Base-by-base conservation (phyloP, 1,284 basidiomycete genomes). In the Thelephora terrestris region DNA sequence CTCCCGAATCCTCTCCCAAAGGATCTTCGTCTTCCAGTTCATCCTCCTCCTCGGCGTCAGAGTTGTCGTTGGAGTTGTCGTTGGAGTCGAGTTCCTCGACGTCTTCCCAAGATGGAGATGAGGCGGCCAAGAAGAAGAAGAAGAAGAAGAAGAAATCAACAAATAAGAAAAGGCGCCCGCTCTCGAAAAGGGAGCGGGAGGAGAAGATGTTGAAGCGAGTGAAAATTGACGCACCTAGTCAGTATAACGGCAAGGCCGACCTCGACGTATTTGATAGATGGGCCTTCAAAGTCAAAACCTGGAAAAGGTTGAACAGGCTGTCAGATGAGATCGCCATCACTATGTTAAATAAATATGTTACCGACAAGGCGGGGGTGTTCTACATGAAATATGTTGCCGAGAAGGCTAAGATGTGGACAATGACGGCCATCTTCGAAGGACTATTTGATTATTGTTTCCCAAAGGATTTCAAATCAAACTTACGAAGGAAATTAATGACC, bases 371-470 rank as follows among this genome's bases (percentile, higher is more conserved):
- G n/a, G n/a, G n/a, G n/a, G n/a, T n/a, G n/a, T n/a, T n/a, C n/a
- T n/a, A n/a, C n/a, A n/a, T n/a, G n/a, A n/a, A n/a, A n/a, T n/a
- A n/a, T 32, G n/a, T 58, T 47, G 17, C 48, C 1, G 54, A 43
- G 1, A 47, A 55, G 4, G 47, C 56, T 1, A 27, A 43, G 12
- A 36, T 10, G 34, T 58, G 52, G 52, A 50, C 43, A 2, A 34
- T 57, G 17, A 46, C 49, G 12, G n/a, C 16, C 14, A 38, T 58
- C 6, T 58, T 52, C 24, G 51, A 55, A 32, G 54, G 48, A 2
- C 18, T 57, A 7, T 58, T 57, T 38, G 44, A 55, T 18, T 57
- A 58, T 20, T 58, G 57, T 43, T 58, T 58, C 47, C 57, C 52
- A 5, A 21, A 45, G 2, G 57, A 58, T 36, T 57, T 53, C 45